Base-by-base conservation (phyloP, 805 yeast species). In the Yarrowia osloensis region DNA sequence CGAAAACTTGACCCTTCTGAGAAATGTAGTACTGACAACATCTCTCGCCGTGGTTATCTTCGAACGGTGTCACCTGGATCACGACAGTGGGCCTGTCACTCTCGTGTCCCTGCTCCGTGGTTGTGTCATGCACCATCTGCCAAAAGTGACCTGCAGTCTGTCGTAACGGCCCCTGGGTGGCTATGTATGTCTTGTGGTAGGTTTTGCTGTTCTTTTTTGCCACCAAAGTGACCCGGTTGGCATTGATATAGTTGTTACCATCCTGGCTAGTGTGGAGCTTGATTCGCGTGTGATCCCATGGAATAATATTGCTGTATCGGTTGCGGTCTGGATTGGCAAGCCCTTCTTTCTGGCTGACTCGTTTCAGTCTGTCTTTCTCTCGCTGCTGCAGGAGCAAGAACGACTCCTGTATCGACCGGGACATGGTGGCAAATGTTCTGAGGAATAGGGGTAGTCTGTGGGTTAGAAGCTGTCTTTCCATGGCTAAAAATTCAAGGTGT, bases 81-180 rank as follows among this genome's bases (percentile, higher is more conserved):
- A 89, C 78, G 0, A 85, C 84, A 3, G 86, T 82, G 8, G 79
- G 75, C 54, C 88, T 90, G 28, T 87, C 87, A 2, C 97, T 89
- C 70, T 91, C 85, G 67, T 88, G 86, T 5, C 50, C 67, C 39
- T 26, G 13, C 7, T 57, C 63, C 11, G 63, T 57, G 13, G 47
- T 57, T 19, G 63, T 40, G 15, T 49, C 54, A 47, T 85, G 79
- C 17, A 90, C 82, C 78, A 92, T 86, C 67, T 88, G 88, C 88
- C 96, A 92, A 73, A 94, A 93, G 75, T 94, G 97, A 22, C 86
- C 86, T 28, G 88, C 82, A 0, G 98, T 94, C 42, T 82, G 82
- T 2, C 74, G 75, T 68, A 90, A 76, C 2, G 99, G 99, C 1
- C 97, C 99, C 76, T 94, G 97, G 0, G 96, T 84, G 0, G 97